Evolutionary conservation across 1,284 basidiomycete species (phyloP), one percentile per base, ranked within the genome.

Genomic region (Singerocomus inundabilis): DNA sequence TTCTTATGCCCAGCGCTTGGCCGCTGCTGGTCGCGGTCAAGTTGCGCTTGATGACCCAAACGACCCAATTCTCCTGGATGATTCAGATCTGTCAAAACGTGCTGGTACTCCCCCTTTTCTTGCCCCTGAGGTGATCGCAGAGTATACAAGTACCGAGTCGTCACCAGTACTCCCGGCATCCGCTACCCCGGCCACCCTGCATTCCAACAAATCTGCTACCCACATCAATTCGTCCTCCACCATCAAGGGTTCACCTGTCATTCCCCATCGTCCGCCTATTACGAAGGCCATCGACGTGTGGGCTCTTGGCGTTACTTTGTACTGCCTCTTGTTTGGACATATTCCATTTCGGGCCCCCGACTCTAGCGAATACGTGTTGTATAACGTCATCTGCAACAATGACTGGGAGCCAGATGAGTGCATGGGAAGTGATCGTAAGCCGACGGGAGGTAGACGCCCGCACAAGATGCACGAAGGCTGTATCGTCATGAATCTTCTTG

Each of bases 201-300:
- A 63, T 53, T 61, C 63, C 48, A 59, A 62, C 41, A 64, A 55
- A 47, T 61, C 59, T 16, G 49, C 48, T 15, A 57, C 60, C 2
- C 60, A 61, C 24, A 55, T 68, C 51, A 61, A 67, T 47, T 72
- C 73, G 1, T 57, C 58, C 5, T 56, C 59, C 33, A 67, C 70
- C 12, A 60, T 70, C 36, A 68, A 63, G 45, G 59, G 46, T 50
- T 66, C 54, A 9, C 64, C 70, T 25, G 65, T 63, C 18, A 34
- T 55, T 28, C 53, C 50, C 7, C 72, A 70, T 46, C 78, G 85
- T 21, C 85, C 84, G 3, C 78, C 80, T 1, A 90, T 99, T 56
- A 96, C 94, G 32, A 94, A 96, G 66, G 88, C 93, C 5, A 97
- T 99, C 66, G 97, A 99, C 63, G 83, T 99, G n/a, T 99, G 96